Evolutionary conservation across 192 early-diverging fungal species (phyloP), one percentile per base, ranked within the genome.

Genomic region (Backusella morwellensis): DNA sequence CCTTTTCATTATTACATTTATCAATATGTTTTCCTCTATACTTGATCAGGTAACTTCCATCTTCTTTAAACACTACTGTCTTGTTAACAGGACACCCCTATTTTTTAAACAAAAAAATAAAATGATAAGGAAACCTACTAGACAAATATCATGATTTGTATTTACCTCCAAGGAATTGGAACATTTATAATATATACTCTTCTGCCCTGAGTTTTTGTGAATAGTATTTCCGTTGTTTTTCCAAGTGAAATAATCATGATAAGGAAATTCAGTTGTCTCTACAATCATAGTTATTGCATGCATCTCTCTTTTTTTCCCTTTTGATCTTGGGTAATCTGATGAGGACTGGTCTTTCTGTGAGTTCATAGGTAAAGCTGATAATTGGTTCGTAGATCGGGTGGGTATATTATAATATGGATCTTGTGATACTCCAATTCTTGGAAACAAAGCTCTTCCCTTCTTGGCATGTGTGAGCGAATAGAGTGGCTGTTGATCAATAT

Each of bases 261-360:
- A 77, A 35, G 68, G 78, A 66, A 66, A 76, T 2, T 81, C 80
- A 17, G 68, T 66, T 1, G 87, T 85, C 42, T 89, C 88, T 2
- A 89, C 79, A 68, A 89, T 86, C 77, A 85, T 83, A 52, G 84
- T 86, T 9, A 89, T 87, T 9, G 86, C 84, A 42, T 88, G 86
- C 88, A 88, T 89, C 47, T 89, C 88, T 19, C 88, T 84, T 42
- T 86, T 75, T 72, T 86, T 85, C 17, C 88, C 82, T 63, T 85
- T 87, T 40, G 78, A 54, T 6, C n/a, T 54, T 23, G 72, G 35
- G 7, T 35, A 12, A 35, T 35, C 35, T 21, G 68, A 70, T 23
- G 68, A 70, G 21, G 19, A 36, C 3, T n/a, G 17, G 11, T 14
- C 38, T 41, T 8, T 23, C 15, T 63, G 56, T 63, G 56, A 29